Base-by-base conservation (phyloP, 225 moss, liverwort and hornwort genomes). In the Pseudisothecium myosuroides region DNA sequence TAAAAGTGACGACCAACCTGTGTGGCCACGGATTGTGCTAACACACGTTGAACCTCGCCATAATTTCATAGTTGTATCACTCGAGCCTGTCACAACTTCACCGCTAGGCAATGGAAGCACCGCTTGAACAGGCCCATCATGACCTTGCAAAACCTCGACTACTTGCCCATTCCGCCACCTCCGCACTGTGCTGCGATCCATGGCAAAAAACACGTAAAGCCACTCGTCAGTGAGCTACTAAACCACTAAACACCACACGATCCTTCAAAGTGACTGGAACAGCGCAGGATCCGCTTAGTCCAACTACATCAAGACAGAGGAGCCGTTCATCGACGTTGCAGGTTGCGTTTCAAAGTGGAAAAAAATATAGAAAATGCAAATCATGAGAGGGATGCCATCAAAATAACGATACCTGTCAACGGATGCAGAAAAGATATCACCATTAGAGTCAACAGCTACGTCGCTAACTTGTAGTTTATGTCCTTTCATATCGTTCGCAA, bases 91-190 rank as follows among this genome's bases (percentile, higher is more conserved):
- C 52, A 97, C 84, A 90, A 99, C 91, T 89, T 97, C 99, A 72
- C 96, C 96, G 73, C 89, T 93, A 77, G 99, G 95, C 67, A 99
- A 90, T 83, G 90, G 81, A 83, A 99, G 92, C 74, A 97, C 95
- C 78, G 97, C 96, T 91, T 99, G 99, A 50, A 99, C 99, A 90
- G 99, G 99, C 80, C 97, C 99, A 81, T 97, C 92, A 90, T 99
- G 99, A 50, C 99, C 99, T 90, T 95, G 92, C 92, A 99, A 92
- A 85, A 96, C 86, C 76, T 96, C 97, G 82, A 97, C 80, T 73
- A 85, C 78, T 89, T 94, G 81, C 41, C 97, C 97, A 87, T 96
- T 96, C 56, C 95, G 96, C 97, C 99, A 99, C 82, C 99, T 95
- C 83, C 95, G 95, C 73, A 96, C 94, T 82, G 99, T 99, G 88